Percentiles rank a stretch among this genome's conserved stretches.
Conservation (phyloP, 371 early-diverging fungal species). For the Syncephalastrum racemosum region DNA sequence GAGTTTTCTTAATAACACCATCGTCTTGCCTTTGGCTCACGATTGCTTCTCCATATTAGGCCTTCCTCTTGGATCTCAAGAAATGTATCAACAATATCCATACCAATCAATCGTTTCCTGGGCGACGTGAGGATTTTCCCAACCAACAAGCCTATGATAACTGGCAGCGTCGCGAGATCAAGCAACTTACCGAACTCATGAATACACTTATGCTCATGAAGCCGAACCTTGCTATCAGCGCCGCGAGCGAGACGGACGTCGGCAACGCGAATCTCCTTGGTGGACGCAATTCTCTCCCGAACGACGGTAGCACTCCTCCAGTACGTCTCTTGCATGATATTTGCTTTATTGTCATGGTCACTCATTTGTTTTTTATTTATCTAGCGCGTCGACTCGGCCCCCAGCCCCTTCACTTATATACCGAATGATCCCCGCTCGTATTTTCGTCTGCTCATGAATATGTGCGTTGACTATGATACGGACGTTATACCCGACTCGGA, state of each 20-base stretch:
- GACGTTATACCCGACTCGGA: conserved; percentile 49
- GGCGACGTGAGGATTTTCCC: conserved; percentile 48
- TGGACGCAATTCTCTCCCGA: conserved; percentile 1
- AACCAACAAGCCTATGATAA: conserved; percentile 40
- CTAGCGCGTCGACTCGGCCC: conserved; percentile 10
- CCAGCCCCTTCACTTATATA: conserved; percentile 48
- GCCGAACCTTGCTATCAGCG: conserved; percentile 33
- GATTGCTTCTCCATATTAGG: conserved; percentile 17
- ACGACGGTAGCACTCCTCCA: too few species aligned
- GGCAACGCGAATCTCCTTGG: conserved; percentile 35
- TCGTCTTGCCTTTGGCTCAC: background rate
- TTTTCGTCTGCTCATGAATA: conserved; percentile 55
- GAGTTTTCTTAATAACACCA: conserved; percentile 7
- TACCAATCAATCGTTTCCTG: conserved; percentile 48
- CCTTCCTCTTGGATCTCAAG: conserved; percentile 44
- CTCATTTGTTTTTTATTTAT: conserved; percentile 2
- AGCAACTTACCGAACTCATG: conserved; percentile 47
- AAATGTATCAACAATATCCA: conserved; percentile 49
- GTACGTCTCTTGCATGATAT: background rate
- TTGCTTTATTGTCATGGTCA: background rate
- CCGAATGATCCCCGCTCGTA: conserved; percentile 59
- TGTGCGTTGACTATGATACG: conserved; percentile 59
- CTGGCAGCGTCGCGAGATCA: conserved; percentile 48
- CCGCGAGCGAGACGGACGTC: conserved; percentile 36
- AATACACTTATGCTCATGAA: conserved; percentile 44